Evolutionary conservation across 2,329 filamentous ascomycete species (phyloP).

Genomic region (Cladosporium sp.): DNA sequence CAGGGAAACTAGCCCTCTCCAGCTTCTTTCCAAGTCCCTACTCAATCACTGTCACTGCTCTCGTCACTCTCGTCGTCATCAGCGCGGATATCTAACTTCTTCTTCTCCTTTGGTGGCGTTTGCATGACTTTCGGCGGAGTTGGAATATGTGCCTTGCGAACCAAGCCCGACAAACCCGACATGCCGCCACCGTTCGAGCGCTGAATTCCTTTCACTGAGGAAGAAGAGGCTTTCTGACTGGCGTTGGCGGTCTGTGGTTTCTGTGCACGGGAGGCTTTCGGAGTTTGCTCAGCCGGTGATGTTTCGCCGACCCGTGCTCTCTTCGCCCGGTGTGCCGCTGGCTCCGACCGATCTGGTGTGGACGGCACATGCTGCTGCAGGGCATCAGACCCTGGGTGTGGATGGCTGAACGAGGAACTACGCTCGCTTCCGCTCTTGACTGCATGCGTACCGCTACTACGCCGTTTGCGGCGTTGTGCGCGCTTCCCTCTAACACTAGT

Average conservation of each 20-base stretch:
- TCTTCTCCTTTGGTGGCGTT: constrained; percentile 4
- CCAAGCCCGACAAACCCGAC: constrained; percentile 7
- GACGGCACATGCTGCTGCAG: not conserved
- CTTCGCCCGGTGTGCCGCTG: not conserved
- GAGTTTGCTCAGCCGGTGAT: not conserved
- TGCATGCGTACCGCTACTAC: not conserved
- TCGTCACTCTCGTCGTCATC: constrained; percentile 14
- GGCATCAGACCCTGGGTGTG: not conserved
- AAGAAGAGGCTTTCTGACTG: not conserved
- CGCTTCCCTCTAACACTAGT: not conserved
- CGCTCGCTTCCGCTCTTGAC: constrained; percentile 7
- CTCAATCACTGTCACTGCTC: constrained; percentile 2
- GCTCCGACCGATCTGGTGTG: not conserved
- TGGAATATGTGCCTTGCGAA: constrained; percentile 14
- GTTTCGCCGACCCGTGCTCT: not conserved
- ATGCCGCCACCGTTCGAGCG: not conserved
- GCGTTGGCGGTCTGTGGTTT: not conserved
- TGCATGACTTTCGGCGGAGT: constrained; percentile 11
- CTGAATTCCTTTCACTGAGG: not conserved
- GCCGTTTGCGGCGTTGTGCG: not conserved
- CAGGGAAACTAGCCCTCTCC: not conserved
- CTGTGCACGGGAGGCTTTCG: not conserved
- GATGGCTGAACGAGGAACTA: constrained; percentile 7
- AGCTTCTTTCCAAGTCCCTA: not conserved
- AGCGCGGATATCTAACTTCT: not conserved